Evolutionary conservation across 2,329 filamentous ascomycete species (phyloP), one percentile per base, ranked within the genome.

Genomic region (Sarocladiaceae sp.): DNA sequence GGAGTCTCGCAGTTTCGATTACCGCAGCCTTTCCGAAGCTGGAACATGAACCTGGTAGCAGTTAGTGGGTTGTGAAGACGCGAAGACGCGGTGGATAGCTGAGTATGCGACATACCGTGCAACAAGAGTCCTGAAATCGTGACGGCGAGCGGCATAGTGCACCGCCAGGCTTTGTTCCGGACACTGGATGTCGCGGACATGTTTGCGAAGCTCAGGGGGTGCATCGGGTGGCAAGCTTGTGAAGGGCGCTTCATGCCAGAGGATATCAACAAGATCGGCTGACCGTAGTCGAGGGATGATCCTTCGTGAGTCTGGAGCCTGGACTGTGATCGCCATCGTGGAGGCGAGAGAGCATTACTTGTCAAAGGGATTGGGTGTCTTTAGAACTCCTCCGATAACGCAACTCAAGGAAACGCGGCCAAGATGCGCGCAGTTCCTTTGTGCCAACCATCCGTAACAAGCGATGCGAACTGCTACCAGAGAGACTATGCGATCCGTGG

Each of bases 11-110:
- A 95, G 43, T 73, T 69, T 44, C 73, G 67, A 51, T 76, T 78
- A 49, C 78, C 79, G 59, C 89, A 95, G 50, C 89, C 89, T 51
- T 85, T 76, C 46, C 88, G 79, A n/a, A 95, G 77, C 64, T 95
- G 89, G 26, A 78, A 70, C 41, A 90, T 80, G 58, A 86, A 94
- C 55, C 86, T 91, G 50, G 40, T 47, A 9, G n/a, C n/a, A n/a
- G n/a, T n/a, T n/a, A n/a, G n/a, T 27, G 19, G n/a, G 18, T 47
- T 12, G 3, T 16, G 32, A 45, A 39, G 43, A 31, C 13, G n/a
- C 49, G 15, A 15, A 39, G 19, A 4, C 18, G 4, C 13, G 13
- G 6, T 24, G 33, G 18, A 10, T 5, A 40, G 20, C 10, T 20
- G 4, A n/a, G 12, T 4, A 20, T 10, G 6, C 18, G 33, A 43